Percentiles rank a stretch among this genome's conserved stretches.
phyloP scores from a whole-genome alignment of 495 filamentous ascomycete genomes.

The Tuber magnatum region DNA sequence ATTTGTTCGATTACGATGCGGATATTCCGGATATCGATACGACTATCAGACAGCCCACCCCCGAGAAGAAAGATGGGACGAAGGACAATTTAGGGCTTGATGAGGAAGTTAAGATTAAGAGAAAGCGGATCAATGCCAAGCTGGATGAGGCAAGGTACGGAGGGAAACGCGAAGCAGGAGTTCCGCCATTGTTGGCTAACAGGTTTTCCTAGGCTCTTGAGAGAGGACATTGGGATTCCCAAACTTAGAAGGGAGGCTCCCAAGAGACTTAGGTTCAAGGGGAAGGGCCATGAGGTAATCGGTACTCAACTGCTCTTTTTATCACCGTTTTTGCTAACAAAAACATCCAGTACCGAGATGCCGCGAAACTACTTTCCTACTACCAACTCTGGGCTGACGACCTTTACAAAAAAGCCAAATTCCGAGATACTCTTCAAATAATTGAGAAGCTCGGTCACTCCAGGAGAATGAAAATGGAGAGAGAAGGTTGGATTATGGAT shows the following conservation, averaged over 20 bases:
- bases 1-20: conserved; percentile 66
- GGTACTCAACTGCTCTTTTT: neutral
- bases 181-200: conserved; percentile 9
- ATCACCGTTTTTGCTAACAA: conserved; percentile 10
- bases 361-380: conserved; percentile 70
- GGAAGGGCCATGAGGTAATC: conserved; percentile 84
- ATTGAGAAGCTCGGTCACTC: conserved; percentile 91
- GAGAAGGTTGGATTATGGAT: conserved; percentile 72
- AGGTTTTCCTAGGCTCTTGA: conserved; percentile 55
- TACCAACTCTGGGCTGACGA: conserved; percentile 98
- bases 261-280: conserved; percentile 69
- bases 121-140: conserved; percentile 66
- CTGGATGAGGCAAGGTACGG: conserved; percentile 70
- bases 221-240: conserved; percentile 65
- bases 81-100: conserved; percentile 62
- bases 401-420: conserved; percentile 88
- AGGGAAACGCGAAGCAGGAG: neutral
- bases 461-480: conserved; percentile 58
- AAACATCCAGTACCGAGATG: conserved; percentile 66
- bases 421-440: conserved; percentile 80
- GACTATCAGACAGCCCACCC: conserved; percentile 39
- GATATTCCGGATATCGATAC: conserved; percentile 47
- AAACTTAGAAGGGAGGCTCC: conserved; percentile 66
- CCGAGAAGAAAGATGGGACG: conserved; percentile 42
- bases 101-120: conserved; percentile 72